Evolutionary conservation across 768 basidiomycete genomes (phyloP), one percentile per base, ranked within the genome.

Genomic region (Strobilomyces dryophilus): DNA sequence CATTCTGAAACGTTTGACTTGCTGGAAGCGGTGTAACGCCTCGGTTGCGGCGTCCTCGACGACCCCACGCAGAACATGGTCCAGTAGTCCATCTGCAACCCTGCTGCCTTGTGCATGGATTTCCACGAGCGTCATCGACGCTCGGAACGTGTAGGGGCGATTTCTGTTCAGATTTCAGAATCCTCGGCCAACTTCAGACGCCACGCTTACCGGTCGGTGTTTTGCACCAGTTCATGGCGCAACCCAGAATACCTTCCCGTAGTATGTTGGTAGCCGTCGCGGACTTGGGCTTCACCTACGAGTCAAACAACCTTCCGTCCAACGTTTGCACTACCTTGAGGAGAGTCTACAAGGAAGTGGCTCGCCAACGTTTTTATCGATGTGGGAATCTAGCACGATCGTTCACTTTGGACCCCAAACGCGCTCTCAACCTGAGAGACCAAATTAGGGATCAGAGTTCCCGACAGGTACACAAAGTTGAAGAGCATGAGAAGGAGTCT

Each of bases 1-100:
- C 87, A 98, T 97, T 17, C 95, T 93, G 65, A 97, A 98, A 45
- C 86, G 80, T 63, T 86, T 87, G 39, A 98, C 84, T 70, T 94
- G 86, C 60, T 81, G 81, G 80, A 99, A 95, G 69, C 87, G 89
- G 14, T 76, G 79, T 50, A 98, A 75, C 0, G 94, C 88, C 62
- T 94, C 92, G 9, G 82, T 78, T 14, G 93, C 88, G 17, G 95
- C 74, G 53, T 89, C 86, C 55, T 92, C 87, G 14, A 95, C 87
- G 15, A 98, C 78, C 17, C 84, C 76, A 53, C 84, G 83, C 42
- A 98, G 74, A 26, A 85, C 84, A n/a, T 94, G 83, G 42, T 92
- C 83, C 27, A 98, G 78, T 39, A 95, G 79, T 8, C 81, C 76
- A 42, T 89, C 87, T 0, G 95, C 85, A 5, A 87, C 81, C 20